A percentile compares a stretch with the other conserved stretches of the same genome.
phyloP scores from a whole-genome alignment of 2,329 filamentous ascomycete genomes.

The Penicillium polonicum region DNA sequence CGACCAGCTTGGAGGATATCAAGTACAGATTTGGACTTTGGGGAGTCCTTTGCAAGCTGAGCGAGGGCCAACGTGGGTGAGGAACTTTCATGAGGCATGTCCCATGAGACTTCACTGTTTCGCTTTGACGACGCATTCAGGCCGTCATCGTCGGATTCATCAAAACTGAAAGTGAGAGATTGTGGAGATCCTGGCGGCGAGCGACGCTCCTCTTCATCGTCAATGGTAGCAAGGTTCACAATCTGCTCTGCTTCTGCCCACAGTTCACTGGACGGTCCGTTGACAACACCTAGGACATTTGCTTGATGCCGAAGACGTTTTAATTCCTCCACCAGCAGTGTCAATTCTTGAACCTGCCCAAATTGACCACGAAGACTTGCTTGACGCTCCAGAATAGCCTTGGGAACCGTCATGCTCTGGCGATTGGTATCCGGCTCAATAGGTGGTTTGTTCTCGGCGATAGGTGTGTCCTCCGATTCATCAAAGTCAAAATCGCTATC shows the following conservation, averaged over 20 bases:
- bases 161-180: slow-evolving; percentile 59
- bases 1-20: slow-evolving; percentile 56
- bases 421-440: slow-evolving; percentile 20
- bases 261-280: slow-evolving; percentile 53
- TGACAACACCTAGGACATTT: slow-evolving; percentile 52
- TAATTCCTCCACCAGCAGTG: slow-evolving; percentile 63
- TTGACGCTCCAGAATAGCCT: slow-evolving; percentile 63
- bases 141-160: slow-evolving; percentile 56
- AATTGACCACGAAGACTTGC: slow-evolving; percentile 66
- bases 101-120: slow-evolving; percentile 34
- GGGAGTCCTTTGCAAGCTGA: slow-evolving; percentile 56
- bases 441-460: slow-evolving; percentile 44
- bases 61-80: slow-evolving; percentile 32
- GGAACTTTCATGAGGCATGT: slow-evolving; percentile 23
- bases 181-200: slow-evolving; percentile 54
- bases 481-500: slow-evolving; percentile 68
- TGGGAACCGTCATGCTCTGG: slow-evolving; percentile 53
- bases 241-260: slow-evolving; percentile 68
- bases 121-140: slow-evolving; percentile 34
- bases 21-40: slow-evolving; percentile 61
- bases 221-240: slow-evolving; percentile 64
- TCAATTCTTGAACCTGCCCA: slow-evolving; percentile 62
- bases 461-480: slow-evolving; percentile 47
- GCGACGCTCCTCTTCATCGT: slow-evolving; percentile 56
- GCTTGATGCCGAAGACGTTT: slow-evolving; percentile 61